These are phyloP conservation scores for Boletus huronensis DNA, from an alignment of 768 basidiomycete genomes.

Conservation along the genomic window DNA sequence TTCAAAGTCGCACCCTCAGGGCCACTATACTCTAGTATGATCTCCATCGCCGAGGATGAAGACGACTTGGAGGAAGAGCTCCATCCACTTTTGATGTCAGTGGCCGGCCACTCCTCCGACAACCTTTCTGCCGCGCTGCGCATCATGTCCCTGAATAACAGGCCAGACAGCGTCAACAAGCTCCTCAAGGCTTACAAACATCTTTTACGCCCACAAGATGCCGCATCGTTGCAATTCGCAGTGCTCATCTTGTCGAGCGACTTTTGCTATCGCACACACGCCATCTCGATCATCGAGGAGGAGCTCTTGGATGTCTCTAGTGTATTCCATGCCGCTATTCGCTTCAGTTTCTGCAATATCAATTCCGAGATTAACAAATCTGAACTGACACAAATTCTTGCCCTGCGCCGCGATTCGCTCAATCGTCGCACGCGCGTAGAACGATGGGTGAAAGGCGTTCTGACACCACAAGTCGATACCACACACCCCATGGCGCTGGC, in stretches of 20 bases:
- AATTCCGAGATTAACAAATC: conserved; percentile 37
- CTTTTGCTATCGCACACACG: conserved; percentile 27
- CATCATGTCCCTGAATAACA: conserved; percentile 41
- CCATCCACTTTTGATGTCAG: conserved; percentile 32
- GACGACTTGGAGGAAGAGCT: conserved; percentile 35
- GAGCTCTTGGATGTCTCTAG: conserved; percentile 49
- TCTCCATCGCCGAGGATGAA: conserved; percentile 35
- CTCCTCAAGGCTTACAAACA: conserved; percentile 48
- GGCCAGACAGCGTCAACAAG: conserved; percentile 33
- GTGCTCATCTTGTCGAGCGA: conserved; percentile 36
- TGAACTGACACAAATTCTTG: conserved; percentile 46
- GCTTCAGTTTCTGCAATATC: conserved; percentile 45
- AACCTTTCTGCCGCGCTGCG: conserved; percentile 54
- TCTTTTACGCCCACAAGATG: conserved; percentile 61
- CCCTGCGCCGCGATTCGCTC: conserved; percentile 36
- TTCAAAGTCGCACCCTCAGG: conserved; percentile 52
- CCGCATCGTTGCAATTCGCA: conserved; percentile 43
- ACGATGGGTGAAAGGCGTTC: conserved; percentile 49
- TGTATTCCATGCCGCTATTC: conserved; percentile 43
- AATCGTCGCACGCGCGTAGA: conserved; percentile 47
- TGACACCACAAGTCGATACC: conserved; percentile 36
- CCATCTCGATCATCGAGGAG: conserved; percentile 45
- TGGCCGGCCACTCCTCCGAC: conserved; percentile 49
- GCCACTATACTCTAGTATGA: conserved; percentile 43
- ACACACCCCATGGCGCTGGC: conserved; percentile 58